phyloP scores from a whole-genome alignment of 148 eudicot genomes.

The Cornus kousa region DNA sequence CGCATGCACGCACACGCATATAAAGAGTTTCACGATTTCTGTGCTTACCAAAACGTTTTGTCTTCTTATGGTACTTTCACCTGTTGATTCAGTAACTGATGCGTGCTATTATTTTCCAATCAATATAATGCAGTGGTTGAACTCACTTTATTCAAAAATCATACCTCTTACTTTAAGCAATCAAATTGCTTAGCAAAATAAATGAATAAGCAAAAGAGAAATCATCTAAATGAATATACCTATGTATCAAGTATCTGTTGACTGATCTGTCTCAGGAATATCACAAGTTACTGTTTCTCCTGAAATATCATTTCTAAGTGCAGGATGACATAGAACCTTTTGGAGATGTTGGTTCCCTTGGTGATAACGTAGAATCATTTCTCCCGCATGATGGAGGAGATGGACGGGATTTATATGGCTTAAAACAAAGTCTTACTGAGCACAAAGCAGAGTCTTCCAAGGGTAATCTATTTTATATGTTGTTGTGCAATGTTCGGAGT shows the following conservation, averaged over 20 bases:
- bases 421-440: constrained; percentile 74
- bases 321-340: constrained; percentile 94
- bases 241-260: not conserved
- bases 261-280: not conserved
- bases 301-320: constrained; percentile 16
- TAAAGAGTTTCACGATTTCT: not conserved
- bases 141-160: not conserved
- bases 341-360: constrained; percentile 93
- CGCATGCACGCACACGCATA: too few relatives aligned
- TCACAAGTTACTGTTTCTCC: not conserved
- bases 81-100: not conserved
- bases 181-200: not conserved
- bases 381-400: constrained; percentile 72
- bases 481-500: not conserved
- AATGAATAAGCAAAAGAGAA: not conserved
- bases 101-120: not conserved
- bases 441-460: constrained; percentile 81
- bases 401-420: constrained; percentile 72
- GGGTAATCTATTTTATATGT: constrained; percentile 33
- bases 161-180: not conserved
- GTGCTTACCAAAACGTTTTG: not conserved
- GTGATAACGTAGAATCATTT: constrained; percentile 90
- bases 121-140: not conserved
- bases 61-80: not conserved
- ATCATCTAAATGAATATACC: not conserved